Base-by-base conservation (phyloP, 345 rosid species). In the Citrus cavaleriei region DNA sequence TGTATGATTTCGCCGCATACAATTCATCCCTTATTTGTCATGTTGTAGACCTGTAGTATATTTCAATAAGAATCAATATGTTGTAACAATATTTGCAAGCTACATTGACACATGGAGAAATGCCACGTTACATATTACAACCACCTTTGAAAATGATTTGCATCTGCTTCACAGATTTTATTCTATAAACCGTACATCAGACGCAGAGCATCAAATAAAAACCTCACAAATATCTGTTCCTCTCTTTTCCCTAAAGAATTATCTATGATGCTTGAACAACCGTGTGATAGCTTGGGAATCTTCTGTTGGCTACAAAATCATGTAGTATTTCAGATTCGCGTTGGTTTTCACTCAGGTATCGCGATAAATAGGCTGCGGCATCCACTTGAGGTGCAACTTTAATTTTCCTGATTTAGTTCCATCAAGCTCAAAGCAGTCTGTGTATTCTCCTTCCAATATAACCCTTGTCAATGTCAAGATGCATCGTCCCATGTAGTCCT, bases 401-500 rank as follows among this genome's bases (percentile, higher is more conserved):
- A 94, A 60, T 81, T 81, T 89, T 51, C 96, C 98, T 1, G 98
- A 73, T 85, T 95, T 92, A 24, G 92, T 89, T 51, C 89, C 92
- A 27, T 94, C 98, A 28, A 94, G 57, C 2, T 76, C 82, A 71
- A 87, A 89, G 87, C 85, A 75, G 60, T 90, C 98, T 70, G 76
- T 91, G 88, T 83, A 94, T 84, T 93, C 97, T 28, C 93, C 97
- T 84, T 97, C 99, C 86, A 94, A 37, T 79, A 97, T 84, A 66
- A 97, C 98, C 88, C 90, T 88, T 28, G 99, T 94, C 88, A 97
- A 82, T n/a, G 99, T 97, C 83, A 97, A 75, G 78, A 97, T 97
- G 85, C 97, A 93, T 83, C 97, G 91, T 79, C 99, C 99, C 84
- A 97, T 91, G 80, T 93, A 88, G 79, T 93, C 98, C 99, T 97